A percentile compares a stretch with the other conserved stretches of the same genome.
phyloP scores from a whole-genome alignment of 495 filamentous ascomycete genomes.

The Neurospora discreta region DNA sequence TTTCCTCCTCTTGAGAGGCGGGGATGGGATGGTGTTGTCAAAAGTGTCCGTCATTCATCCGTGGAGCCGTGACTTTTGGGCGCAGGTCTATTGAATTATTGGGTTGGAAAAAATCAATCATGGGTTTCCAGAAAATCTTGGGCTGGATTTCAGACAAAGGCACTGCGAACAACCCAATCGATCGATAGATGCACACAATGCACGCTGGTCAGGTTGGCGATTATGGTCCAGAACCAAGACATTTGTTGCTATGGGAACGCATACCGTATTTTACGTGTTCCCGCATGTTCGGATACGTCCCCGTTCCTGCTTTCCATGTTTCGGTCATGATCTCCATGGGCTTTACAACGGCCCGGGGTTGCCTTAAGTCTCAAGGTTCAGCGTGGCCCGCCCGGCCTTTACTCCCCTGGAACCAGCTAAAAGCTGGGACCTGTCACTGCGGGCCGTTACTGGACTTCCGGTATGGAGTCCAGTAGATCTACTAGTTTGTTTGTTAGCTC shows the following conservation, averaged over 20 bases:
- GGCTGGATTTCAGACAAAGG: background rate
- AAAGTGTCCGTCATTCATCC: background rate
- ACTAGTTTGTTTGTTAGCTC: no score
- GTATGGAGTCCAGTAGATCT: no score
- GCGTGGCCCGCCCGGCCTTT: background rate
- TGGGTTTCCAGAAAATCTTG: background rate
- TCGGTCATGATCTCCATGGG: background rate
- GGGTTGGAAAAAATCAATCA: background rate
- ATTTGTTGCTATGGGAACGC: background rate
- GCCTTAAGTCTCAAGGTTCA: background rate
- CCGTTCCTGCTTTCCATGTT: background rate
- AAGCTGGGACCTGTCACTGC: background rate
- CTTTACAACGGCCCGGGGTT: background rate
- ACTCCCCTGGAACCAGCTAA: background rate
- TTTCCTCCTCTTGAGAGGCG: background rate
- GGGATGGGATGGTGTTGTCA: background rate
- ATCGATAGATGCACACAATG: background rate
- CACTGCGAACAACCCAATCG: background rate
- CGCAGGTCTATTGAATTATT: background rate
- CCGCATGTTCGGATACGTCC: background rate
- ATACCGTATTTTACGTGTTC: background rate
- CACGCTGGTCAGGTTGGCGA: background rate
- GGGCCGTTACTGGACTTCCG: background rate
- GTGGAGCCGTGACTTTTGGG: background rate
- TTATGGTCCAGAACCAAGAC: background rate